A percentile compares a stretch with the other conserved stretches of the same genome.
Conservation (phyloP, 768 basidiomycete species). For the Suillus hirtellus region DNA sequence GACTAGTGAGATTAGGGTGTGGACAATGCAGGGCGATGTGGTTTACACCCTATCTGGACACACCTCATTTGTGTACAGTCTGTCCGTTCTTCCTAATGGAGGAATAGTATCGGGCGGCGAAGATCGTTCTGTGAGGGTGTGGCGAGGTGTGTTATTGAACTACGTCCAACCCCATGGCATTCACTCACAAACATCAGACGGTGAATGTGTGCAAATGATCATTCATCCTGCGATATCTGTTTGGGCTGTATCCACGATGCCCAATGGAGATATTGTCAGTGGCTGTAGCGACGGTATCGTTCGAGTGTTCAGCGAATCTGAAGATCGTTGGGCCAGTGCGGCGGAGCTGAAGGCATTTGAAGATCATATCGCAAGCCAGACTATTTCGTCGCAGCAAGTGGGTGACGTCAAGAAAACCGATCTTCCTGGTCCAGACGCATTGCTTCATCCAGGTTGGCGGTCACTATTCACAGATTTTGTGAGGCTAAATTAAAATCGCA, state of each 20-base stretch:
- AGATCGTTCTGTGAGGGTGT: constrained; percentile 89
- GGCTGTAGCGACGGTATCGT: constrained; percentile 88
- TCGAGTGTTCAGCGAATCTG: constrained; percentile 77
- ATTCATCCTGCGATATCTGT: constrained; percentile 96
- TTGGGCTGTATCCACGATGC: constrained; percentile 87
- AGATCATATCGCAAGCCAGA: constrained; percentile 71
- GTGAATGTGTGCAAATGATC: constrained; percentile 85
- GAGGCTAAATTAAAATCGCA: constrained; percentile 13
- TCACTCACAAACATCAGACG: constrained; percentile 50
- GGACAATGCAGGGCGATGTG: constrained; percentile 81
- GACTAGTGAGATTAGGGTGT: constrained; percentile 84
- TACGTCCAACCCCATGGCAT: background rate
- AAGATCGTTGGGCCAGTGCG: constrained; percentile 71
- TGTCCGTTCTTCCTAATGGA: constrained; percentile 79
- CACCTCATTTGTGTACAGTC: constrained; percentile 94
- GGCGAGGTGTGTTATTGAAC: constrained; percentile 63
- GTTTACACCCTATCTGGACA: constrained; percentile 87
- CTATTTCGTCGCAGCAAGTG: constrained; percentile 82
- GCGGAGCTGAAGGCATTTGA: constrained; percentile 71
- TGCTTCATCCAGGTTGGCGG: constrained; percentile 66
- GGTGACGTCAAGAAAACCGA: constrained; percentile 94
- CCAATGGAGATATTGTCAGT: constrained; percentile 90
- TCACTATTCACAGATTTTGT: background rate
- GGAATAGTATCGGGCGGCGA: constrained; percentile 90
- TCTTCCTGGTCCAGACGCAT: constrained; percentile 82